Evolutionary conservation across 1,139 yeast species (phyloP).

Genomic region (Yamadazyma songkhlaensis): DNA sequence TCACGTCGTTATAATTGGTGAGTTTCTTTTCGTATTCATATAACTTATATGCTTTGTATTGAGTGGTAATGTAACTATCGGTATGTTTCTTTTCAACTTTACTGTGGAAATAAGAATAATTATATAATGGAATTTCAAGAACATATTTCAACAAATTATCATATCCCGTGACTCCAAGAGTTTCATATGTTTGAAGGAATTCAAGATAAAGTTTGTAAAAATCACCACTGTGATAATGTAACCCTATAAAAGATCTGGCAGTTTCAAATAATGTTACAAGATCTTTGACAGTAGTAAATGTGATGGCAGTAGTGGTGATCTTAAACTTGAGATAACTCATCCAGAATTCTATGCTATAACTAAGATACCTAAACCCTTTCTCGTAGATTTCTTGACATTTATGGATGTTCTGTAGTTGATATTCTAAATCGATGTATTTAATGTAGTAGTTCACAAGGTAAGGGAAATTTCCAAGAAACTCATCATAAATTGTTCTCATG

Average conservation of each 20-base stretch:
- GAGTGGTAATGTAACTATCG: conserved; percentile 60
- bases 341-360: conserved; percentile 74
- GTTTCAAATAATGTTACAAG: conserved; percentile 48
- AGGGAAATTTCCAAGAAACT: conserved; percentile 64
- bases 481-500: conserved; percentile 52
- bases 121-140: conserved; percentile 73
- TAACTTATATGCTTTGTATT: conserved; percentile 56
- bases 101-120: conserved; percentile 57
- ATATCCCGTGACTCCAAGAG: conserved; percentile 26
- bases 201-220: conserved; percentile 74
- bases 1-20: conserved; percentile 49
- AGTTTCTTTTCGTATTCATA: conserved; percentile 61
- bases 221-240: conserved; percentile 68
- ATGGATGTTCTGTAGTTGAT: conserved; percentile 53
- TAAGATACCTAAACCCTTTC: conserved; percentile 50
- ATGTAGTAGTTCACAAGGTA: conserved; percentile 77
- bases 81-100: conserved; percentile 36
- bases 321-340: conserved; percentile 56
- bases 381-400: conserved; percentile 51
- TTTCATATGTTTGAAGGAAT: conserved; percentile 41
- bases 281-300: conserved; percentile 18
- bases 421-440: conserved; percentile 67
- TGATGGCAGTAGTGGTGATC: conserved; percentile 33
- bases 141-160: conserved; percentile 55
- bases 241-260: conserved; percentile 65